Conservation (phyloP, 805 yeast species). For the Candida sanyiensis region DNA sequence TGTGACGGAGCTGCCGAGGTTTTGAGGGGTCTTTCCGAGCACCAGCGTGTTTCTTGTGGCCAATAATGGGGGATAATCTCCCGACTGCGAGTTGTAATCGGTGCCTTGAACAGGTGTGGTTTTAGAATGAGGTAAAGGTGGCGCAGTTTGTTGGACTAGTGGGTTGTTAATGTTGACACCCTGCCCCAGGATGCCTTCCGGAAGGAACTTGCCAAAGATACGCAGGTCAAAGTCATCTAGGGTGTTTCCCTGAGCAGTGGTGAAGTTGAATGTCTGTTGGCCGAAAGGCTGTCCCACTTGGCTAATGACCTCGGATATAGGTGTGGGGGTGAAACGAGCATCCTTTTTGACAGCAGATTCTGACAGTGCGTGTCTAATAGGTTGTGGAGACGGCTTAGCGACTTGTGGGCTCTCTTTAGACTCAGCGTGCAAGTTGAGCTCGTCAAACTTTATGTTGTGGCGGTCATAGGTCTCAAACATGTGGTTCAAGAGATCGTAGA, state of each 20-base stretch:
- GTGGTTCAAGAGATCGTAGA: slow-evolving; percentile 70
- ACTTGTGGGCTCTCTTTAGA: not conserved
- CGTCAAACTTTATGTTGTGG: slow-evolving; percentile 49
- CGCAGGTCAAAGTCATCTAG: slow-evolving; percentile 80
- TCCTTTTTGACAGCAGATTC: slow-evolving; percentile 34
- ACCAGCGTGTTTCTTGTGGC: no score
- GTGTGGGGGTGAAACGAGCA: not conserved
- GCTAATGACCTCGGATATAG: not conserved
- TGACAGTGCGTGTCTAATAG: slow-evolving; percentile 2
- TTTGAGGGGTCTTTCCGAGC: no score
- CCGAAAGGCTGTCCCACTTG: not conserved
- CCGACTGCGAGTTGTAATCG: no score
- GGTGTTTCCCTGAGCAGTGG: slow-evolving; percentile 34
- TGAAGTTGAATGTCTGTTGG: slow-evolving; percentile 2
- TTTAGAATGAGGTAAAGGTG: not conserved
- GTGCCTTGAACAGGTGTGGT: no score
- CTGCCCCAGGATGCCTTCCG: slow-evolving; percentile 64
- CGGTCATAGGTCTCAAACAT: slow-evolving; percentile 74
- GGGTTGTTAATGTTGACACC: slow-evolving; percentile 1
- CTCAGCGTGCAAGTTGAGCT: slow-evolving; percentile 8
- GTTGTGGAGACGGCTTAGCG: slow-evolving; percentile 26
- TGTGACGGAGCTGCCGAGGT: not conserved
- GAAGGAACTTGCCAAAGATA: slow-evolving; percentile 73
- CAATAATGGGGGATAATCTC: no score
- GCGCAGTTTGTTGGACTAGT: not conserved